Evolutionary conservation across 805 yeast species (phyloP).

Genomic region (Scheffersomyces ergatensis): DNA sequence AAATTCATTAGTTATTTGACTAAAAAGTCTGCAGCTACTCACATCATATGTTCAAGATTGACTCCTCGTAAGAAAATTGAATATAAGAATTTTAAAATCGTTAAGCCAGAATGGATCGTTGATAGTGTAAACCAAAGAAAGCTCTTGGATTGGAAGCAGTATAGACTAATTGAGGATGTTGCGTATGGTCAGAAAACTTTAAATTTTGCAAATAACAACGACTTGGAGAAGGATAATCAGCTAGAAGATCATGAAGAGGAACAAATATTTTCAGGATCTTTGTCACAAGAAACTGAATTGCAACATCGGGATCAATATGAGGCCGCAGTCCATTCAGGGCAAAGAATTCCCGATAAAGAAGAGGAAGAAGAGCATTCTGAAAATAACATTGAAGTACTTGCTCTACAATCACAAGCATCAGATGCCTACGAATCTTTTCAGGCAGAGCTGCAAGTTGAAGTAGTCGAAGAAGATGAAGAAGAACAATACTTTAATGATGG

Average conservation of each 20-base stretch:
- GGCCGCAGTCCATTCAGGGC: neutral
- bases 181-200: constrained; percentile 55
- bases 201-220: constrained; percentile 9
- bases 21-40: constrained; percentile 76
- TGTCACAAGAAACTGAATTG: neutral
- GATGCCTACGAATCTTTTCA: too few relatives aligned
- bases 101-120: constrained; percentile 77
- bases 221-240: neutral
- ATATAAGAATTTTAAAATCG: constrained; percentile 69
- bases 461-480: constrained; percentile 2
- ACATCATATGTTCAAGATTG: constrained; percentile 74
- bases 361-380: neutral
- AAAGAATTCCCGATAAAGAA: neutral
- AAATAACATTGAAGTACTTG: neutral
- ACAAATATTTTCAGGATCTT: constrained; percentile 2
- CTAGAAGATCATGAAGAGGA: neutral
- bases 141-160: constrained; percentile 70
- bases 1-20: constrained; percentile 63
- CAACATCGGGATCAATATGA: neutral
- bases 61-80: constrained; percentile 74
- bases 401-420: too few relatives aligned
- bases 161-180: constrained; percentile 45
- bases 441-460: neutral
- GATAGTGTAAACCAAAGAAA: constrained; percentile 53
- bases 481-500: constrained; percentile 4